Conservation (phyloP, 2,329 filamentous ascomycete genomes). For the Xylaria sp. region DNA sequence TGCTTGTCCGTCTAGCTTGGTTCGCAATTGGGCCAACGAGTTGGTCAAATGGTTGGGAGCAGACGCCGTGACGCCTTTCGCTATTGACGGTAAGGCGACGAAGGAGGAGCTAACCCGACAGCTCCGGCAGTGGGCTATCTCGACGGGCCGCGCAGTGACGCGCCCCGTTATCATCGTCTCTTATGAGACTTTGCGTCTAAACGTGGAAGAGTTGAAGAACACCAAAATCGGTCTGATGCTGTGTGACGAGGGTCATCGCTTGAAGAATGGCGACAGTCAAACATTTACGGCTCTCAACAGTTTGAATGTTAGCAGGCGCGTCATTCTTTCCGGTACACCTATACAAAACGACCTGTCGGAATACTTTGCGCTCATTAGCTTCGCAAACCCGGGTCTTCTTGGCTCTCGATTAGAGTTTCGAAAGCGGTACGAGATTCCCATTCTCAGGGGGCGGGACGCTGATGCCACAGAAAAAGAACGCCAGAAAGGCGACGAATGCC, state of each 20-base stretch:
- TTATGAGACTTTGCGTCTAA: slow-evolving; percentile 92
- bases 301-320: slow-evolving; percentile 88
- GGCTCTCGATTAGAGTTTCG: slow-evolving; percentile 91
- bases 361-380: slow-evolving; percentile 95
- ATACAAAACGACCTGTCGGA: slow-evolving; percentile 99
- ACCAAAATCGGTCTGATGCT: slow-evolving; percentile 92
- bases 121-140: slow-evolving; percentile 93
- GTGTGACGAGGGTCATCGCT: slow-evolving; percentile 94
- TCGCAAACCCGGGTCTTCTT: slow-evolving; percentile 92
- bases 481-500: slow-evolving; percentile 83
- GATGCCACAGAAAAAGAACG: slow-evolving; percentile 86
- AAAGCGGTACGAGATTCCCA: slow-evolving; percentile 93
- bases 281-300: slow-evolving; percentile 93
- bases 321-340: slow-evolving; percentile 95
- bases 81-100: slow-evolving; percentile 94
- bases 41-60: slow-evolving; percentile 95
- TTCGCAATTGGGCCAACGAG: slow-evolving; percentile 98
- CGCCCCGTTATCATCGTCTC: slow-evolving; percentile 97
- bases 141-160: slow-evolving; percentile 88
- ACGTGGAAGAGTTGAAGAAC: slow-evolving; percentile 89
- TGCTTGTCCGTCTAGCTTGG: slow-evolving; percentile 94
- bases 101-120: slow-evolving; percentile 94
- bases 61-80: slow-evolving; percentile 91
- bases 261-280: slow-evolving; percentile 97
- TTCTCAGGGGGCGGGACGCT: slow-evolving; percentile 90